Percentiles rank a stretch among this genome's conserved stretches.
These are phyloP conservation scores for Candida piceae DNA, from an alignment of 805 yeast genomes.

Conservation along the genomic window DNA sequence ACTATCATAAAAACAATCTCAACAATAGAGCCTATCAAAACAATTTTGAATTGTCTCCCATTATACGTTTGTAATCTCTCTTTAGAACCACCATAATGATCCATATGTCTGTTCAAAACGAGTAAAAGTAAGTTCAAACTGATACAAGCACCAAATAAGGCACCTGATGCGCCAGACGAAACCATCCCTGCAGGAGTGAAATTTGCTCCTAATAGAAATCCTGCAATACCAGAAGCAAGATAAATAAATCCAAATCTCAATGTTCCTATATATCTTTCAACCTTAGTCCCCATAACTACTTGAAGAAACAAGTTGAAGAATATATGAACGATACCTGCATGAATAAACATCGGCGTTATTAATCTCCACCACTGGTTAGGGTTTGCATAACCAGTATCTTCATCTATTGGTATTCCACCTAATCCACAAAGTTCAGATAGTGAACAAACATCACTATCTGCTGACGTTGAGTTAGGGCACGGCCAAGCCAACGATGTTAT, in stretches of 20 bases:
- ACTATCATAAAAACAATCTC: slow-evolving; percentile 58
- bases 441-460: slow-evolving; percentile 50
- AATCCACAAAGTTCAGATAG: slow-evolving; percentile 59
- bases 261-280: slow-evolving; percentile 54
- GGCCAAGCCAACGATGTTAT: slow-evolving; percentile 46
- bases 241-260: slow-evolving; percentile 51
- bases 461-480: slow-evolving; percentile 61
- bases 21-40: slow-evolving; percentile 42
- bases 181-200: slow-evolving; percentile 64
- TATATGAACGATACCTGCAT: slow-evolving; percentile 70
- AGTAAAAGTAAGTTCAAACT: slow-evolving; percentile 56
- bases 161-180: slow-evolving; percentile 67
- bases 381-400: slow-evolving; percentile 23
- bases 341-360: slow-evolving; percentile 64
- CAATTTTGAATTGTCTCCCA: slow-evolving; percentile 41
- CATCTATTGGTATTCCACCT: slow-evolving; percentile 37
- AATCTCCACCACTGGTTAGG: slow-evolving; percentile 71
- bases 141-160: slow-evolving; percentile 59
- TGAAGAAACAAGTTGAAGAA: slow-evolving; percentile 59
- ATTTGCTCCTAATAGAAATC: slow-evolving; percentile 65
- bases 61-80: slow-evolving; percentile 7
- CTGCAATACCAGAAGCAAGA: slow-evolving; percentile 57
- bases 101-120: slow-evolving; percentile 42
- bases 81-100: slow-evolving; percentile 35
- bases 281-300: slow-evolving; percentile 51